These are phyloP conservation scores for Carallia pectinifolia DNA, from an alignment of 345 rosid genomes.

Conservation along the genomic window DNA sequence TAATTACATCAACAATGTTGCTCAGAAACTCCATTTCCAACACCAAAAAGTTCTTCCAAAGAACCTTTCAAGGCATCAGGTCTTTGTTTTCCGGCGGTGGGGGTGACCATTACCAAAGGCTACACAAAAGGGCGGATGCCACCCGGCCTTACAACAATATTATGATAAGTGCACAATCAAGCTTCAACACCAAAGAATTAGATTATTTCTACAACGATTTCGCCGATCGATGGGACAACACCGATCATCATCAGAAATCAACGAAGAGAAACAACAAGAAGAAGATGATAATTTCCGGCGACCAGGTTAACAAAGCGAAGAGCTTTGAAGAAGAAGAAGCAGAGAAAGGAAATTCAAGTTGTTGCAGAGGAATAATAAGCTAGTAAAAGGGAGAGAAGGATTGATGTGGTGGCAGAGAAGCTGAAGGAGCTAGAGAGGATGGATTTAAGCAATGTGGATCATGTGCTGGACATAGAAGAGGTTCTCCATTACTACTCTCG, in stretches of 20 bases:
- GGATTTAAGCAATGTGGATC: constrained; percentile 55
- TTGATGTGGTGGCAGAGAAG: constrained; percentile 41
- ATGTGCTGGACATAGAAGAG: constrained; percentile 66
- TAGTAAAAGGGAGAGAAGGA: constrained; percentile 32
- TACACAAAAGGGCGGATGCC: constrained; percentile 39
- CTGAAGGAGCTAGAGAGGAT: constrained; percentile 69
- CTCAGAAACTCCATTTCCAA: constrained; percentile 53
- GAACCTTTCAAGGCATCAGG: constrained; percentile 48
- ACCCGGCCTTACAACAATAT: constrained; percentile 21
- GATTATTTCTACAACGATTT: constrained; percentile 40
- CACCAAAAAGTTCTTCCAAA: constrained; percentile 61
- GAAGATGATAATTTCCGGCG: constrained; percentile 3
- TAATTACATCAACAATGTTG: constrained; percentile 37
- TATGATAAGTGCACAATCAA: constrained; percentile 14
- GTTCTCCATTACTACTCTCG: constrained; percentile 74
- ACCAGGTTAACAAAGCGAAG: constrained; percentile 3
- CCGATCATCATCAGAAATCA: constrained; percentile 4
- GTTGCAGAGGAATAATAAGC: constrained; percentile 1
- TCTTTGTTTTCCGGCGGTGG: constrained; percentile 44
- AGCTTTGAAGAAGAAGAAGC: not conserved
- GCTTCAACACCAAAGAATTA: constrained; percentile 24
- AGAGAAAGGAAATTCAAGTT: constrained; percentile 18
- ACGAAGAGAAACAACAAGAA: constrained; percentile 23
- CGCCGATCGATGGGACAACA: constrained; percentile 33
- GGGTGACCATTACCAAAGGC: constrained; percentile 43